Evolutionary conservation across 108 stramenopile species (phyloP).

Genomic region (Cyclotella atomus): DNA sequence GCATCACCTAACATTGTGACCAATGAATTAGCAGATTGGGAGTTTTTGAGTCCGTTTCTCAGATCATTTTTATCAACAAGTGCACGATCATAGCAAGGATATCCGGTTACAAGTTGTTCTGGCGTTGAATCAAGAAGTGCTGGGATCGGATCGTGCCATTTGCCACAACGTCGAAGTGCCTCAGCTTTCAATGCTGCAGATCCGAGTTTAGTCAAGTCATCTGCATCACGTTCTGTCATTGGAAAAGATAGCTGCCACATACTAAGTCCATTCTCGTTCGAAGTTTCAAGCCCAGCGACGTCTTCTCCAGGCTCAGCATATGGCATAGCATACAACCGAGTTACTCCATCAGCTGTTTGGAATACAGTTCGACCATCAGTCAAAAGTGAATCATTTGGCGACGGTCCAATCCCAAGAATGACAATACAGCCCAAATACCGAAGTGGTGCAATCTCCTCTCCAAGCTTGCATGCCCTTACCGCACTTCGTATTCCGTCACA

Average conservation of each 20-base stretch:
- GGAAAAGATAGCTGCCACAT: constrained; percentile 93
- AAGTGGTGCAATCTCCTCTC: constrained; percentile 53
- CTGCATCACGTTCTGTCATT: constrained; percentile 63
- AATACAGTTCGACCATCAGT: constrained; percentile 84
- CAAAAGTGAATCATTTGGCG: constrained; percentile 44
- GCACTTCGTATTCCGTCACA: constrained; percentile 90
- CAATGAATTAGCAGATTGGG: constrained; percentile 9
- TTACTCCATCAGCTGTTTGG: constrained; percentile 83
- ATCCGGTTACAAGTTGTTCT: constrained; percentile 72
- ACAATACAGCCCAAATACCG: constrained; percentile 84
- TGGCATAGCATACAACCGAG: constrained; percentile 87
- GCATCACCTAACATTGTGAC: constrained; percentile 84
- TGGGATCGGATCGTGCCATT: constrained; percentile 78
- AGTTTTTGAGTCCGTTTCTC: constrained; percentile 12
- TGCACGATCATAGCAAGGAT: constrained; percentile 87
- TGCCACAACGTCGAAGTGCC: constrained; percentile 59
- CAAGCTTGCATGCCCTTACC: constrained; percentile 60
- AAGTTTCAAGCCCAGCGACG: constrained; percentile 3
- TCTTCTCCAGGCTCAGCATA: constrained; percentile 51
- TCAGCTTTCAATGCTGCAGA: constrained; percentile 61
- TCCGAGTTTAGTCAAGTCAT: constrained; percentile 49
- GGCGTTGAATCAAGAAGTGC: constrained; percentile 59
- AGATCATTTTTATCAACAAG: constrained; percentile 47
- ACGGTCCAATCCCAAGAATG: constrained; percentile 76
- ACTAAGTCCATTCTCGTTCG: constrained; percentile 42